These are phyloP conservation scores for Beta corolliflora DNA, from an alignment of 179 eudicot species.

Conservation along the genomic window DNA sequence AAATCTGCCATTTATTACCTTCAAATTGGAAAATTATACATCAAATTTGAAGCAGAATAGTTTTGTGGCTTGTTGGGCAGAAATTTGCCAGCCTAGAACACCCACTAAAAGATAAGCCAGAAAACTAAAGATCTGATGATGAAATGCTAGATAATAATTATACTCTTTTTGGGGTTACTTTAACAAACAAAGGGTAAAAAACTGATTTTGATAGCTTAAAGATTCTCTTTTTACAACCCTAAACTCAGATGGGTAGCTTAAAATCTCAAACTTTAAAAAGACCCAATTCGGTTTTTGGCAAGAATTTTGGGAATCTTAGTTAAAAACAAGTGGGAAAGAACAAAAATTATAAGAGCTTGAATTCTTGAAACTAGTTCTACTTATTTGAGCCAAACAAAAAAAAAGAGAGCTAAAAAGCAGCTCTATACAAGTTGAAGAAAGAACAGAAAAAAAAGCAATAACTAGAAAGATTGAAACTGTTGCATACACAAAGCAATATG, in stretches of 20 bases:
- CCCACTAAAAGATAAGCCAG: background rate
- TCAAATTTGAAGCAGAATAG: background rate
- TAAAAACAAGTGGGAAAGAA: background rate
- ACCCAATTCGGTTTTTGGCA: conserved; percentile 24
- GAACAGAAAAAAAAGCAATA: conserved; percentile 2
- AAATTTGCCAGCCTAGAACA: no score
- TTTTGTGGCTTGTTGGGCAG: no score
- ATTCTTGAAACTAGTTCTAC: background rate
- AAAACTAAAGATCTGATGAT: conserved; percentile 5
- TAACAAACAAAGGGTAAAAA: no score
- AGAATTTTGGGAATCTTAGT: conserved; percentile 4
- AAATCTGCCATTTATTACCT: conserved; percentile 18
- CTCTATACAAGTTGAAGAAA: conserved; percentile 11
- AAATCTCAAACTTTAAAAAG: conserved; percentile 20
- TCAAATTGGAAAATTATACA: background rate
- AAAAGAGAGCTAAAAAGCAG: background rate
- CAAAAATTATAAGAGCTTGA: conserved; percentile 17
- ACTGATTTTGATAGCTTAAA: background rate
- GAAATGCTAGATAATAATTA: background rate
- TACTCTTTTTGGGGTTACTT: conserved; percentile 12
- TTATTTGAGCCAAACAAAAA: conserved; percentile 3
- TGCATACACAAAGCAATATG: conserved; percentile 7
- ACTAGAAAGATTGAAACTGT: conserved; percentile 5
- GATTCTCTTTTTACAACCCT: conserved; percentile 16
- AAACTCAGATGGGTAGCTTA: conserved; percentile 8